Evolutionary conservation across 371 early-diverging fungal genomes (phyloP), one percentile per base, ranked within the genome.

Genomic region (Zychaea mexicana): DNA sequence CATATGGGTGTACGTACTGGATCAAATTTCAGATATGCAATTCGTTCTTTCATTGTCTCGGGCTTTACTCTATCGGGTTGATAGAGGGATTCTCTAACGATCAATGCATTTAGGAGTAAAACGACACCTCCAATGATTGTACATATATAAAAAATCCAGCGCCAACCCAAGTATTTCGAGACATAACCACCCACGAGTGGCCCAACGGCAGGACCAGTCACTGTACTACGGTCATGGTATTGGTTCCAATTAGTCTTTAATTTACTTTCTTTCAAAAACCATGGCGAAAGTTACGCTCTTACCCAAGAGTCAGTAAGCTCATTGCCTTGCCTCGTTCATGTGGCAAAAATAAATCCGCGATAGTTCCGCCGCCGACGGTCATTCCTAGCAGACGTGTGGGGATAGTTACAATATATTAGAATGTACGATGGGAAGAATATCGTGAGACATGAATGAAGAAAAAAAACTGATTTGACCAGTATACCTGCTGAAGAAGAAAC

Each of bases 171-270:
- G 38, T 70, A 76, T 61, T 85, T 72, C 10, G 74, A 75, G 19
- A 83, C 64, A 39, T 79, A 85, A 0, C 87, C 87, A 21, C 87
- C 87, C 8, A 84, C 65, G 32, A 85, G 61, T 2, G 88, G 88
- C 0, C 79, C 81, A 52, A 85, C 47, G 17, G 81, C 74, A n/a
- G 88, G 87, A 0, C 88, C 86, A 10, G 84, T 49, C 42, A 83
- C 62, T 12, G 82, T 77, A 3, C 86, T 83, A 52, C 3, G 30
- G 15, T 1, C 10, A 49, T 8, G n/a, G n/a, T 42, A 42, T 42
- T n/a, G n/a, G n/a, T n/a, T n/a, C n/a, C n/a, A n/a, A n/a, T n/a
- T n/a, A n/a, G n/a, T n/a, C n/a, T n/a, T n/a, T n/a, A n/a, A n/a
- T n/a, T n/a, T n/a, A n/a, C n/a, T n/a, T n/a, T n/a, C n/a, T n/a